Evolutionary conservation across 1,284 basidiomycete species (phyloP).

Genomic region (Volvariella volvacea): DNA sequence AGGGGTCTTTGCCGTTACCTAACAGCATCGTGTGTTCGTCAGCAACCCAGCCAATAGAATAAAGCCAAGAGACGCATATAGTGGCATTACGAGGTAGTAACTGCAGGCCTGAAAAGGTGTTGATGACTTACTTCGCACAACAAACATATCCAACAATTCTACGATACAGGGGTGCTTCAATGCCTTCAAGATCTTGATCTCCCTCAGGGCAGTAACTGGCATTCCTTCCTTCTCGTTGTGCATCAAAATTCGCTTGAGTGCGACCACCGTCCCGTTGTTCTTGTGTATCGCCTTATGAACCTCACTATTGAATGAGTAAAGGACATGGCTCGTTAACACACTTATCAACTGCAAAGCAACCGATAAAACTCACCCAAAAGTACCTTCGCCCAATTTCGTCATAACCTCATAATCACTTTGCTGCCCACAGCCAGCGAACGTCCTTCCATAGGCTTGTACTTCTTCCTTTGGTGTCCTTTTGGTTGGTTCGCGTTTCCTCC

Average conservation of each 20-base stretch:
- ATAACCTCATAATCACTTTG: constrained; percentile 77
- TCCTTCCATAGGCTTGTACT: constrained; percentile 52
- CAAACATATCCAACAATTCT: constrained; percentile 89
- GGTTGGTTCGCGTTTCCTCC: constrained; percentile 26
- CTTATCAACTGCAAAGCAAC: constrained; percentile 1
- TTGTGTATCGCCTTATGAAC: constrained; percentile 82
- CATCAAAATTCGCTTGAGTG: constrained; percentile 92
- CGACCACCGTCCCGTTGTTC: constrained; percentile 61
- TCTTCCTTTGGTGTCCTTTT: constrained; percentile 65
- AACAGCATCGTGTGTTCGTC: constrained; percentile 1
- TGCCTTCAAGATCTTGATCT: constrained; percentile 95
- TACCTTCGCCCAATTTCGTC: constrained; percentile 89
- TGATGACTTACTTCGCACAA: constrained; percentile 65
- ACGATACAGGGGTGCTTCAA: constrained; percentile 85
- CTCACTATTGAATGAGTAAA: constrained; percentile 44
- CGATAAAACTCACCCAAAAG: constrained; percentile 73
- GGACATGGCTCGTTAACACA: constrained; percentile 9
- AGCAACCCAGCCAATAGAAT: neutral
- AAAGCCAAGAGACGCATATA: no score
- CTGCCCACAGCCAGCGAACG: constrained; percentile 72
- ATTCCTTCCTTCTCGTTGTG: constrained; percentile 96
- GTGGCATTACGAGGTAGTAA: no score
- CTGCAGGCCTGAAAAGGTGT: no score
- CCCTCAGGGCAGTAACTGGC: constrained; percentile 95
- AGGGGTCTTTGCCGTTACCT: constrained; percentile 62